Conservation (phyloP, 306 rosid genomes). For the Clitoria ternatea region DNA sequence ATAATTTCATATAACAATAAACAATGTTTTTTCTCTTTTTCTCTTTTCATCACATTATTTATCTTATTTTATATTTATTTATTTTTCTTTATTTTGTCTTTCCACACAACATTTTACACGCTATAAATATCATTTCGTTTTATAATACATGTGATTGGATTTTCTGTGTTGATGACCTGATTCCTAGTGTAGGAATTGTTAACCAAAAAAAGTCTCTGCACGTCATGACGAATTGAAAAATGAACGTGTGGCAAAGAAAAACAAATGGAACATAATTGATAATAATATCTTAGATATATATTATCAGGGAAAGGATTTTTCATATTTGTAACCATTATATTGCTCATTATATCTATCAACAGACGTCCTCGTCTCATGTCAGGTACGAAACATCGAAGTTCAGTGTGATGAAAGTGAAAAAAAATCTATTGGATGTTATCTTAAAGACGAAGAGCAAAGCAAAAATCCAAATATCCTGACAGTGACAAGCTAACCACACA, state of each 20-base stretch:
- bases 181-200: background rate
- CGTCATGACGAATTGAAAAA: background rate
- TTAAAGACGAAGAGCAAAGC: background rate
- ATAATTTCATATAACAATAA: too few relatives aligned
- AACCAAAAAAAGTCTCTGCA: background rate
- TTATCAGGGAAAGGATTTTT: background rate
- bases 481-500: constrained; percentile 12
- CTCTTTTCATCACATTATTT: too few relatives aligned
- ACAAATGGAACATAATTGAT: background rate
- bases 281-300: background rate
- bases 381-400: background rate
- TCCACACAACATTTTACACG: too few relatives aligned
- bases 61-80: too few relatives aligned
- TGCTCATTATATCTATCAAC: background rate
- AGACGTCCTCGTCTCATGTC: background rate
- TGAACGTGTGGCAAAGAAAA: too few relatives aligned
- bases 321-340: background rate
- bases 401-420: background rate
- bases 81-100: too few relatives aligned
- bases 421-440: background rate
- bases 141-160: too few relatives aligned
- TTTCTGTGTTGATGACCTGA: background rate
- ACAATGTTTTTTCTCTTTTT: too few relatives aligned
- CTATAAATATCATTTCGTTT: too few relatives aligned
- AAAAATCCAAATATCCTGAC: background rate